Base-by-base conservation (phyloP, 2,329 filamentous ascomycete genomes). In the Diplocarpon rosae region DNA sequence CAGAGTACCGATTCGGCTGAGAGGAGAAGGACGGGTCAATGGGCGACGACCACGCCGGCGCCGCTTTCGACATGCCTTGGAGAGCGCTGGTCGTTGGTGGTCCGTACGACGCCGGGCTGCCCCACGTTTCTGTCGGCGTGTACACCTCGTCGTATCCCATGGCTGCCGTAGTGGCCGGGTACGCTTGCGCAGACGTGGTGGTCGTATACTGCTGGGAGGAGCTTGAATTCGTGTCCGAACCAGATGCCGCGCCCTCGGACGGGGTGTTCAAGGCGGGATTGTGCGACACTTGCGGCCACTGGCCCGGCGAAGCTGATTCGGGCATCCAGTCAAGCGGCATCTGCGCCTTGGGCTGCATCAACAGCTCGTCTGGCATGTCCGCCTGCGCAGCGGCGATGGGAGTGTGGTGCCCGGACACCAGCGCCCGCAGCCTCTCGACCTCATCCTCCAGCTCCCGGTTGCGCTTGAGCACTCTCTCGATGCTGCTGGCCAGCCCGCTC, bases 401-500 rank as follows among this genome's bases (percentile, higher is more conserved):
- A 13, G 49, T 51, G 9, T 50, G 46, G 11, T 49, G 47, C 31
- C 43, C 38, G 15, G 52, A 37, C 10, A 60, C 34, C 32, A 58
- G 58, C 12, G 56, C 47, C 42, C 53, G 46, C 11, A 61, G 52
- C 20, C 44, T 51, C 45, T 57, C 52, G 16, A 61, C 46, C 46
- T 60, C 57, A 10, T 39, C 45, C 42, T 62, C 57, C 16, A 61
- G 42, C 32, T 60, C 56, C 34, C 51, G 48, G 36, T 62, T 62
- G 16, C 56, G 48, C 43, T 58, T 51, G 16, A 59, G 37, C n/a
- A 60, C 43, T n/a, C 51, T 45, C 37, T 62, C 72, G 69, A 63
- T 90, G 38, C 50, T 59, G n/a, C 48, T 43, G n/a, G 52, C 52
- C 9, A 50, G 43, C 5, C 45, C 43, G 28, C 44, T 45, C n/a